phyloP scores from a whole-genome alignment of 257 asterid genomes.

The Gentiana macrophylla region DNA sequence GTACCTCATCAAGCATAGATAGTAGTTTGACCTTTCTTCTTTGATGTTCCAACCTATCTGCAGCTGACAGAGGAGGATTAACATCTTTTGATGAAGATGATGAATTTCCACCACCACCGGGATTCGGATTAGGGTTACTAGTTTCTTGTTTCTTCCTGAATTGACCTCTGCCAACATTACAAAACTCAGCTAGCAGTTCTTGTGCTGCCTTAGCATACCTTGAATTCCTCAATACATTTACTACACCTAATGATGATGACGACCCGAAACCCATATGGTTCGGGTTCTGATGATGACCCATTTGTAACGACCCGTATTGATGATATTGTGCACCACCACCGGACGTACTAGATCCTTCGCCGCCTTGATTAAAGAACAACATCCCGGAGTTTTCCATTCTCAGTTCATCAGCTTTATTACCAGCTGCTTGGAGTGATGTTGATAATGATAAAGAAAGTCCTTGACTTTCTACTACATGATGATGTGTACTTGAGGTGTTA shows the following conservation, averaged over 20 bases:
- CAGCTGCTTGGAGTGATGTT: conserved; percentile 66
- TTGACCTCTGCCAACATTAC: conserved; percentile 85
- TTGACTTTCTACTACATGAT: conserved; percentile 55
- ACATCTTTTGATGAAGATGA: conserved; percentile 47
- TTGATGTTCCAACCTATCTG: conserved; percentile 91
- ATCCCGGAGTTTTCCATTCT: conserved; percentile 57
- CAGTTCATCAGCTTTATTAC: conserved; percentile 64
- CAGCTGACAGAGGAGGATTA: conserved; percentile 54
- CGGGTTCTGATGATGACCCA: conserved; percentile 22
- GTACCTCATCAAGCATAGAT: conserved; percentile 97
- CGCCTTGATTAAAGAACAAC: conserved; percentile 58
- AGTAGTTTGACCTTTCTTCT: conserved; percentile 95
- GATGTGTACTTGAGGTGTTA: conserved; percentile 40
- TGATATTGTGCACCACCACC: conserved; percentile 18
- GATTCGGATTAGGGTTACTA: conserved; percentile 32
- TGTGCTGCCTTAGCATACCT: conserved; percentile 77
- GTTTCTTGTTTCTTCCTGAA: conserved; percentile 39
- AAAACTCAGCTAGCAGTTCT: conserved; percentile 81
- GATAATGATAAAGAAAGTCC: conserved; percentile 83
- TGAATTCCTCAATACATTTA: conserved; percentile 55
- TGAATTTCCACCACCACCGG: conserved; percentile 20
- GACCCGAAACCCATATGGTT: conserved; percentile 44
- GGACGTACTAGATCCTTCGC: conserved; percentile 28
- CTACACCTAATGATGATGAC: conserved; percentile 24
- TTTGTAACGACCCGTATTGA: neutral